phyloP scores from a whole-genome alignment of 495 filamentous ascomycete species.

The Talaromyces ruber region DNA sequence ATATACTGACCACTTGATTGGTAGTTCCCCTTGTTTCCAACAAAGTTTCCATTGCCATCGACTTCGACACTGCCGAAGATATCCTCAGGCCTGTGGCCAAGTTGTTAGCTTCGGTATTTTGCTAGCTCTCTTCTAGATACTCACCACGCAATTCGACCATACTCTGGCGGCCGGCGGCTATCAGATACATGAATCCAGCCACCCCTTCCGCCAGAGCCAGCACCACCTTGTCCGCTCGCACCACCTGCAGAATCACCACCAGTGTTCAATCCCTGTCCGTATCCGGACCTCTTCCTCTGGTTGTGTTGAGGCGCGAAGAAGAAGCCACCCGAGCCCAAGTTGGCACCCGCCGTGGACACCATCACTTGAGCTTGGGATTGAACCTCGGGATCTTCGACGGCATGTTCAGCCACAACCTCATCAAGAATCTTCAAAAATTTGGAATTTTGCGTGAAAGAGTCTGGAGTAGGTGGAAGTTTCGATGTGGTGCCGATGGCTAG shows the following conservation, averaged over 20 bases:
- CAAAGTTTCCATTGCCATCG: slow-evolving; percentile 66
- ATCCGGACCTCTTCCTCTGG: slow-evolving; percentile 19
- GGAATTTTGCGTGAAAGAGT: slow-evolving; percentile 68
- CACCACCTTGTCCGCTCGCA: slow-evolving; percentile 74
- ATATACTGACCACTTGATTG: slow-evolving; percentile 48
- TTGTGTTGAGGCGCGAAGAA: slow-evolving; percentile 44
- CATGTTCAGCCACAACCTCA: slow-evolving; percentile 60
- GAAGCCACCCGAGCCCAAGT: slow-evolving; percentile 55
- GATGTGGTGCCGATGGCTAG: slow-evolving; percentile 72
- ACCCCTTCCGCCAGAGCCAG: slow-evolving; percentile 71
- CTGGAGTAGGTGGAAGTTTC: slow-evolving; percentile 65
- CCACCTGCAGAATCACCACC: slow-evolving; percentile 58
- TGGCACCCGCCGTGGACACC: slow-evolving; percentile 67
- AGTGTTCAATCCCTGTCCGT: slow-evolving; percentile 36
- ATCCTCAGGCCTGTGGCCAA: slow-evolving; percentile 56
- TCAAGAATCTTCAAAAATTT: slow-evolving; percentile 71
- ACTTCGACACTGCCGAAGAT: slow-evolving; percentile 92
- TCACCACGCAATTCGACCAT: slow-evolving; percentile 74
- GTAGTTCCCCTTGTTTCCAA: slow-evolving; percentile 48
- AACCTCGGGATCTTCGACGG: slow-evolving; percentile 61
- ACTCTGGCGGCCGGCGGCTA: slow-evolving; percentile 73
- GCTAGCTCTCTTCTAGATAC: not conserved
- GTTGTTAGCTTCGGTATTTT: not conserved
- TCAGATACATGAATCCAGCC: slow-evolving; percentile 91
- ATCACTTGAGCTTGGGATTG: slow-evolving; percentile 70